Conservation (phyloP, 176 grass and related monocot genomes). For the Canna indica region DNA sequence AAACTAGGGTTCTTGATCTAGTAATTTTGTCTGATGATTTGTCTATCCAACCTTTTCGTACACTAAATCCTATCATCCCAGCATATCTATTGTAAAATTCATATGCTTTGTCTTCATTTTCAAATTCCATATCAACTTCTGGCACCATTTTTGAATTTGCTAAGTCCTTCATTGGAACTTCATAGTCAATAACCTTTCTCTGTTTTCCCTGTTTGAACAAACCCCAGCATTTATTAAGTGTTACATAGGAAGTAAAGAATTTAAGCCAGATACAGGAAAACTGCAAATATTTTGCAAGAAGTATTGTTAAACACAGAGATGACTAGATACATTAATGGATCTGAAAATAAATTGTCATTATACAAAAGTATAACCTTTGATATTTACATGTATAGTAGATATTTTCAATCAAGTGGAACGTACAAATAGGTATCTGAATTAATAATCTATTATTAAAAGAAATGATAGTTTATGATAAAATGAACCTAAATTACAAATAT, state of each 20-base stretch:
- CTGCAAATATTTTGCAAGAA: neutral
- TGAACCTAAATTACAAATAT: too few relatives aligned
- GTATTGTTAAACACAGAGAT: neutral
- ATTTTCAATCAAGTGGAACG: neutral
- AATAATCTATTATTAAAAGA: slow-evolving; percentile 4
- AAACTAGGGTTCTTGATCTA: slow-evolving; percentile 36
- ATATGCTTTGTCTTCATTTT: slow-evolving; percentile 32
- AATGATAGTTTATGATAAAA: too few relatives aligned
- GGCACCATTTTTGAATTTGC: slow-evolving; percentile 36
- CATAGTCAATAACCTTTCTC: slow-evolving; percentile 43
- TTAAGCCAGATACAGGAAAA: neutral
- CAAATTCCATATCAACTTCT: slow-evolving; percentile 43
- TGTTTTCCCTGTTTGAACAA: slow-evolving; percentile 36
- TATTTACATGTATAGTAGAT: neutral
- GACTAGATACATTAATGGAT: neutral
- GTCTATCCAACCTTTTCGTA: slow-evolving; percentile 38
- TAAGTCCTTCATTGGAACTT: slow-evolving; percentile 19
- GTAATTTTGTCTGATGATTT: slow-evolving; percentile 31
- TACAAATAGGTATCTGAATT: neutral
- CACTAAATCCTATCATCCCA: slow-evolving; percentile 33
- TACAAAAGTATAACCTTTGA: neutral
- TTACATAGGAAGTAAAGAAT: neutral
- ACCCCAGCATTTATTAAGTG: slow-evolving; percentile 1
- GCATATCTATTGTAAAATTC: slow-evolving; percentile 43
- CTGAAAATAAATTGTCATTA: neutral